Conservation (phyloP, 495 filamentous ascomycete species). For the Aspergillus incahuasiensis region DNA sequence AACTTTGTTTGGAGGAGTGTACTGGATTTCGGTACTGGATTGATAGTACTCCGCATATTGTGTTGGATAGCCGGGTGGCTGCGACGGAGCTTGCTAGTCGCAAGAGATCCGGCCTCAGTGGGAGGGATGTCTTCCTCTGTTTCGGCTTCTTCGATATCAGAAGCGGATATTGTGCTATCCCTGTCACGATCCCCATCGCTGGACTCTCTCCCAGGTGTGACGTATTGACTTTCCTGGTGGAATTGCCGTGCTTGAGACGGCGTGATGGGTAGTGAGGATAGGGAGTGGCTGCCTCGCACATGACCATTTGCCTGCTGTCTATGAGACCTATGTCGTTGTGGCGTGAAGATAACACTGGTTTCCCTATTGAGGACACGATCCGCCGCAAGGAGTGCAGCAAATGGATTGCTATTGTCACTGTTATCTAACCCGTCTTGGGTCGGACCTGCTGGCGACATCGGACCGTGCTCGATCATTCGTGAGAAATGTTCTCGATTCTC, state of each 20-base stretch:
- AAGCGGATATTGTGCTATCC: constrained; percentile 86
- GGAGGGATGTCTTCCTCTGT: constrained; percentile 53
- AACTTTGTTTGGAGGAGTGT: constrained; percentile 59
- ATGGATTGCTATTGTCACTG: constrained; percentile 49
- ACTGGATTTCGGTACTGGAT: constrained; percentile 35
- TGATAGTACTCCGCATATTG: constrained; percentile 14
- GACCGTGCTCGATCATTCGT: constrained; percentile 54
- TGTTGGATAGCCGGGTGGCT: constrained; percentile 26
- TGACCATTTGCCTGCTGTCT: constrained; percentile 53
- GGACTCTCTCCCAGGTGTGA: constrained; percentile 55
- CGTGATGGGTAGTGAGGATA: constrained; percentile 78
- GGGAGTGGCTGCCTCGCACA: constrained; percentile 63
- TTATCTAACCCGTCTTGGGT: constrained; percentile 20
- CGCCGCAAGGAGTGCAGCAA: constrained; percentile 70
- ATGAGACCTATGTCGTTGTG: constrained; percentile 38
- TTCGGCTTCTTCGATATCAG: constrained; percentile 62
- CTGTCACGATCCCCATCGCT: constrained; percentile 55
- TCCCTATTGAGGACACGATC: constrained; percentile 71
- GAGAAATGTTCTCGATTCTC: constrained; percentile 84
- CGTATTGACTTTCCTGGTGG: constrained; percentile 45
- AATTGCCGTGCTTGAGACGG: constrained; percentile 48
- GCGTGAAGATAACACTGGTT: constrained; percentile 62
- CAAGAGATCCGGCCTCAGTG: constrained; percentile 46
- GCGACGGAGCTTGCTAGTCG: constrained; percentile 48
- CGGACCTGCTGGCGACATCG: constrained; percentile 28